Percentiles rank a stretch among this genome's conserved stretches.
These are phyloP conservation scores for Populus trichocarpa DNA, from an alignment of 441 rosid species.

Conservation along the genomic window DNA sequence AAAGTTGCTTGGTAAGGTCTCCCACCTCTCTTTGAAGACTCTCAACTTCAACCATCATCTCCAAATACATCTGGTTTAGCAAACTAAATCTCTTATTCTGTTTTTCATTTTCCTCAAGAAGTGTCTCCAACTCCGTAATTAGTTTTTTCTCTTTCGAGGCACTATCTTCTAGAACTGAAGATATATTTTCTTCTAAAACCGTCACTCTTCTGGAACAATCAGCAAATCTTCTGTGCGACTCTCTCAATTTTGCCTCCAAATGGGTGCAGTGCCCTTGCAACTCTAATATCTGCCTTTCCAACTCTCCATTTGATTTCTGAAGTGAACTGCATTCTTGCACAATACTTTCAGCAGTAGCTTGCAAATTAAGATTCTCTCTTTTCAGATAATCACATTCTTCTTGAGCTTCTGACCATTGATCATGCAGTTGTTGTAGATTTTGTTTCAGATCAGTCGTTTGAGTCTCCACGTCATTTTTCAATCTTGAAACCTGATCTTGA, in stretches of 20 bases:
- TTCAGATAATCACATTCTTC: slow-evolving; percentile 30
- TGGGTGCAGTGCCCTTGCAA: slow-evolving; percentile 31
- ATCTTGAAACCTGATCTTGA: slow-evolving; percentile 30
- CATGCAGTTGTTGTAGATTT: slow-evolving; percentile 26
- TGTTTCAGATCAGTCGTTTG: slow-evolving; percentile 20
- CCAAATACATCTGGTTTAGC: slow-evolving; percentile 32
- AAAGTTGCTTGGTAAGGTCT: slow-evolving; percentile 29
- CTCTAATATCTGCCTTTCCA: slow-evolving; percentile 34
- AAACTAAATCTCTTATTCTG: slow-evolving; percentile 37
- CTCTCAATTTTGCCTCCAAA: slow-evolving; percentile 34
- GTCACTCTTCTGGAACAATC: slow-evolving; percentile 34
- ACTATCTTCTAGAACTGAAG: slow-evolving; percentile 37
- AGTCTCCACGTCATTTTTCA: slow-evolving; percentile 28
- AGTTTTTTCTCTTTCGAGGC: slow-evolving; percentile 39
- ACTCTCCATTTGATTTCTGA: slow-evolving; percentile 32
- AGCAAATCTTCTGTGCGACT: slow-evolving; percentile 23
- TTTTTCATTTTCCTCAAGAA: slow-evolving; percentile 34
- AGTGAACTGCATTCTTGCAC: slow-evolving; percentile 32
- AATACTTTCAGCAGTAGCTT: slow-evolving; percentile 30
- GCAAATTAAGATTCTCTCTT: slow-evolving; percentile 28
- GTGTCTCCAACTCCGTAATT: slow-evolving; percentile 31
- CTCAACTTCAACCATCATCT: slow-evolving; percentile 36
- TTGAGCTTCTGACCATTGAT: slow-evolving; percentile 31
- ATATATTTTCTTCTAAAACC: slow-evolving; percentile 37
- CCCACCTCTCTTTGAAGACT: slow-evolving; percentile 34